phyloP scores from a whole-genome alignment of 108 stramenopile species.

The Pseudonitzschia multistriata region DNA sequence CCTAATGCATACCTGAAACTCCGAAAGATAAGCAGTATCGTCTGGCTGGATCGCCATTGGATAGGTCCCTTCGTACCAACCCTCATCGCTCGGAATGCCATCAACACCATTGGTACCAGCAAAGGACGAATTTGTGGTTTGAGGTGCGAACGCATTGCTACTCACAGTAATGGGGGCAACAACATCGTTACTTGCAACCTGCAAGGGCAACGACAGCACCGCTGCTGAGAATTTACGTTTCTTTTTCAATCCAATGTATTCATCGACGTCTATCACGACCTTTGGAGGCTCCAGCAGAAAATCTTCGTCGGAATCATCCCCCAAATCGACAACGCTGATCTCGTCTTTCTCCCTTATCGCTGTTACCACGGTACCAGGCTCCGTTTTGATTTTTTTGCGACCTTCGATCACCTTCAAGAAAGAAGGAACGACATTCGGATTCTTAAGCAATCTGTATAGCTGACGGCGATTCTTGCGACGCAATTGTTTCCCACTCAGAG shows the following conservation, averaged over 20 bases:
- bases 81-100: conserved; percentile 40
- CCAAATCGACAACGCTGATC: conserved; percentile 1
- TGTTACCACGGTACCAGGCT: neutral
- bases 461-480: conserved; percentile 33
- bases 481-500: neutral
- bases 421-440: conserved; percentile 24
- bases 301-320: conserved; percentile 16
- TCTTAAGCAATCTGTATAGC: conserved; percentile 23
- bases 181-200: neutral
- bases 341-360: neutral
- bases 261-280: conserved; percentile 50
- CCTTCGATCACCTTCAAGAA: conserved; percentile 32
- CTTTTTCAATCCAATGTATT: conserved; percentile 36
- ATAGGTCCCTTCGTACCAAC: conserved; percentile 50
- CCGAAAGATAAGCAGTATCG: conserved; percentile 34
- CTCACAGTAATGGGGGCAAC: neutral
- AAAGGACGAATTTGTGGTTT: neutral
- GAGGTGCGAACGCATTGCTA: neutral
- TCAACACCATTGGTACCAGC: neutral
- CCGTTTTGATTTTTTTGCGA: neutral
- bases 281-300: conserved; percentile 11
- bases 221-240: conserved; percentile 7
- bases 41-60: conserved; percentile 43
- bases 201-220: conserved; percentile 9
- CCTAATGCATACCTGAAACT: conserved; percentile 38